A percentile compares a stretch with the other conserved stretches of the same genome.
phyloP scores from a whole-genome alignment of 2,329 filamentous ascomycete genomes.

The Didymella glomerata region DNA sequence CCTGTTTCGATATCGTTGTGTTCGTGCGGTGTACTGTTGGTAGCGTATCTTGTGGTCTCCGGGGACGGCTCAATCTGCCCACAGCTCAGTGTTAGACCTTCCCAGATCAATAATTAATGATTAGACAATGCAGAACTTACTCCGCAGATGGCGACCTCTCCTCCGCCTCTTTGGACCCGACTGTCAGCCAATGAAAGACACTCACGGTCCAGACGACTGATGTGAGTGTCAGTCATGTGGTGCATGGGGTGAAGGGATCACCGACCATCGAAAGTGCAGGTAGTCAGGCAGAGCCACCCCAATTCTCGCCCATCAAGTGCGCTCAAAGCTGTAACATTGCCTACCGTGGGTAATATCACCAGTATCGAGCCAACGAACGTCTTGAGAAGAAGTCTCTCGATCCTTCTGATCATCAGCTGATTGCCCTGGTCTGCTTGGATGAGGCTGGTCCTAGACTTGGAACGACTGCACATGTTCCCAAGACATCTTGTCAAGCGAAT shows the following conservation, averaged over 20 bases:
- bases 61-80: not conserved
- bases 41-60: not conserved
- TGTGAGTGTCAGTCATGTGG: not conserved
- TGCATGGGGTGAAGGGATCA: not conserved
- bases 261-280: slow-evolving; percentile 54
- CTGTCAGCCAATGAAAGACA: slow-evolving; percentile 50
- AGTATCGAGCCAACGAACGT: slow-evolving; percentile 46
- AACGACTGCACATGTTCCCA: slow-evolving; percentile 21
- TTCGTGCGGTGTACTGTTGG: not conserved
- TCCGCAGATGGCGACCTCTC: slow-evolving; percentile 10
- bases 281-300: slow-evolving; percentile 53
- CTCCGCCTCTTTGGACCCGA: slow-evolving; percentile 35
- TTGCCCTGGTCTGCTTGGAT: slow-evolving; percentile 26
- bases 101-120: not conserved
- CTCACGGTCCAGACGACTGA: slow-evolving; percentile 48
- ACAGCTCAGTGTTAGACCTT: not conserved
- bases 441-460: slow-evolving; percentile 6
- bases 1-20: not conserved
- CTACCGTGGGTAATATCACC: slow-evolving; percentile 52
- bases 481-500: slow-evolving; percentile 29
- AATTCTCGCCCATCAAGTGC: slow-evolving; percentile 46
- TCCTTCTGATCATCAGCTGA: slow-evolving; percentile 27
- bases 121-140: not conserved
- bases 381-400: slow-evolving; percentile 42
- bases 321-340: slow-evolving; percentile 49